Evolutionary conservation across 23 red algal species (phyloP), one percentile per base, ranked within the genome.

Genomic region (Agarophyton chilense): DNA sequence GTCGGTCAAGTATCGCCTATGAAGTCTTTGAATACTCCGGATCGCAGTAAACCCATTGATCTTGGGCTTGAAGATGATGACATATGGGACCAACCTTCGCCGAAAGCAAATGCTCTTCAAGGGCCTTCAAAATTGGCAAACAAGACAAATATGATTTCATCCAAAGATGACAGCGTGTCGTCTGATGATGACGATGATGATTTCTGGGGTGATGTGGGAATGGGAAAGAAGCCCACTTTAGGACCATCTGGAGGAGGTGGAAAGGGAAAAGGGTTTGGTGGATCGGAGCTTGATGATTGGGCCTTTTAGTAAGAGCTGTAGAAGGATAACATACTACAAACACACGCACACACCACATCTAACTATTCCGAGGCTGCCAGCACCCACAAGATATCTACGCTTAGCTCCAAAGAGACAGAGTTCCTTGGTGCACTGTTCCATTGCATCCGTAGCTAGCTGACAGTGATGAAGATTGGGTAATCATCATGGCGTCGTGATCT

Each of bases 61-160:
- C 51, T 64, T 65, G 67, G 67, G 13, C 67, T 74, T 2, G 85
- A 78, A 24, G 85, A 89, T 47, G 85, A 89, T 33, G 85, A 89
- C 38, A 89, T 89, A 32, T 89, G 85, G 85, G 85, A 89, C 75
- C 85, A 89, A 34, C 85, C 85, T 13, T 89, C 85, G 5, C 85
- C 85, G 10, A 89, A 89, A 77, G 52, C 85, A 10, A 79, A 71
- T 56, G 66, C 54, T 39, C 38, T 89, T 19, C 35, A 70, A 0
- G 71, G 71, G 3, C 70, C 85, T 54, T 46, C 51, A 41, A 52
- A 63, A 39, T 28, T 46, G 18, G 4, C 47, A 18, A 50, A 63
- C 41, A 72, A 53, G 22, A 45, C 39, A 26, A 68, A 68, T 16
- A 49, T 22, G 26, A 0, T 41, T 42, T 18, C 42, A 36, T 86